Conservation (phyloP, 2,329 filamentous ascomycete species). For the Colletotrichum tofieldiae region DNA sequence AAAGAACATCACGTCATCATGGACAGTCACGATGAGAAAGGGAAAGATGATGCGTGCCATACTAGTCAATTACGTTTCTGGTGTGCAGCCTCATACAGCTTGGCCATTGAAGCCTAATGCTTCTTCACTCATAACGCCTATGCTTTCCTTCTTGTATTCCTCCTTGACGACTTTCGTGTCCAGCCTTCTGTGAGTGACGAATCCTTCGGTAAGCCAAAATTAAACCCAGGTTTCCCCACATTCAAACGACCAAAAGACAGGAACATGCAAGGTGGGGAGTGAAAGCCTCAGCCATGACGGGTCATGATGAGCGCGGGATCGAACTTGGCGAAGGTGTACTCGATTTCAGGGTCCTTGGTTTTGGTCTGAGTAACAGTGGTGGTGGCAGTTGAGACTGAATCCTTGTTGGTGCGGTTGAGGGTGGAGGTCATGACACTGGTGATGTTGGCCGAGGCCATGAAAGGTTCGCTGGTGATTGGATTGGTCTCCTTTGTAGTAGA, state of each 20-base stretch:
- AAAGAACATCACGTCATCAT: neutral
- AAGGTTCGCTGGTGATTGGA: neutral
- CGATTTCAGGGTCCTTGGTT: neutral
- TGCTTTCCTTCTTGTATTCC: neutral
- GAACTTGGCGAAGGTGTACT: constrained; percentile 3
- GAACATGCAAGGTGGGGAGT: neutral
- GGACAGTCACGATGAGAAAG: neutral
- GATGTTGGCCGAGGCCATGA: too few relatives aligned
- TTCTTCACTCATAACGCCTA: neutral
- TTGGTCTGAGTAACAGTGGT: neutral
- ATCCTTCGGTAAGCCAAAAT: neutral
- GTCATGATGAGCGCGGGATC: too few relatives aligned
- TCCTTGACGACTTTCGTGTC: neutral
- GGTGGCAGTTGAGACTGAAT: neutral
- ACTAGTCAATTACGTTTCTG: neutral
- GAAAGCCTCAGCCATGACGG: neutral
- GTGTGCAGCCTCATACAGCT: constrained; percentile 2
- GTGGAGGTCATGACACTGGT: neutral
- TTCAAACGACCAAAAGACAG: neutral
- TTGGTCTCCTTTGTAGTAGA: neutral
- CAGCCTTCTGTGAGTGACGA: neutral
- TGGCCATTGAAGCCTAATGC: neutral
- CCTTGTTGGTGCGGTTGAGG: neutral
- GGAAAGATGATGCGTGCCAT: too few relatives aligned
- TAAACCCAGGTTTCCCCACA: neutral